Percentiles rank a stretch among this genome's conserved stretches.
Conservation (phyloP, 495 filamentous ascomycete genomes). For the Rusavskia elegans region DNA sequence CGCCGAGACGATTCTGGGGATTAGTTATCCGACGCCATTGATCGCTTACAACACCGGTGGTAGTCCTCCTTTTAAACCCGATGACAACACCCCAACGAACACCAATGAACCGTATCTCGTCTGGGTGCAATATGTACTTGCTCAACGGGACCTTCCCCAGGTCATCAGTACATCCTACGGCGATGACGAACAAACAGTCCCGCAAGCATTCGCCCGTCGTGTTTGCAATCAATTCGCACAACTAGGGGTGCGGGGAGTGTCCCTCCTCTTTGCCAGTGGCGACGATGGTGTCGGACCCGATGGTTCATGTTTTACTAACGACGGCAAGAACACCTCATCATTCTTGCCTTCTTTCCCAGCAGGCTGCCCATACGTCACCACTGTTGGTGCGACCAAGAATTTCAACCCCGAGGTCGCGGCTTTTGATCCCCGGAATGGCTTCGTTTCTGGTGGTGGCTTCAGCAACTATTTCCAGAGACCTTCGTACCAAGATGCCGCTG, state of each 20-base stretch:
- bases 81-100: constrained; percentile 32
- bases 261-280: constrained; percentile 54
- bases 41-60: constrained; percentile 54
- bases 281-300: constrained; percentile 49
- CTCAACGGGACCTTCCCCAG: constrained; percentile 44
- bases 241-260: constrained; percentile 62
- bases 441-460: constrained; percentile 54
- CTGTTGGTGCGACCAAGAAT: constrained; percentile 49
- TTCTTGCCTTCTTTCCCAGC: constrained; percentile 61
- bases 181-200: constrained; percentile 66
- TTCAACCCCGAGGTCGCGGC: constrained; percentile 40
- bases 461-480: constrained; percentile 47
- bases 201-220: constrained; percentile 43
- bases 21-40: constrained; percentile 42
- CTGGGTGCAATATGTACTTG: constrained; percentile 46
- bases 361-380: constrained; percentile 56
- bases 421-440: constrained; percentile 17
- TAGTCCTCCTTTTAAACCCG: constrained; percentile 43
- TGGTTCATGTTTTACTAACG: constrained; percentile 45
- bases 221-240: constrained; percentile 58
- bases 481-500: constrained; percentile 41
- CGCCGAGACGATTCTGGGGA: constrained; percentile 30
- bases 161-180: constrained; percentile 70
- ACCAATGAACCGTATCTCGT: constrained; percentile 65
- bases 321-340: constrained; percentile 46